Conservation (phyloP, 2,329 filamentous ascomycete genomes). For the Metarhizium rileyi region DNA sequence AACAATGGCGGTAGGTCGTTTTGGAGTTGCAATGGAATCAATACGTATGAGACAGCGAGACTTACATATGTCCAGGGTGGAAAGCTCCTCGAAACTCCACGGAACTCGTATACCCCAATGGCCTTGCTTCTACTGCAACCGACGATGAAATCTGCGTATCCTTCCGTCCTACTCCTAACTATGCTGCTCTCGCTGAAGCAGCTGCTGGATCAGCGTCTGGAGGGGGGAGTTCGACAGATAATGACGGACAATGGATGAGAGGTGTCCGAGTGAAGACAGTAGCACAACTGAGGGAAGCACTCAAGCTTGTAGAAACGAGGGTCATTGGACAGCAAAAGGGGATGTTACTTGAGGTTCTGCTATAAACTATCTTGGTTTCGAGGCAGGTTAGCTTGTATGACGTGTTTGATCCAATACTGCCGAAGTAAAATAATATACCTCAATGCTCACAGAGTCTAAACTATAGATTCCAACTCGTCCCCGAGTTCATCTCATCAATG, state of each 20-base stretch:
- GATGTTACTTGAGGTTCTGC: slow-evolving; percentile 2
- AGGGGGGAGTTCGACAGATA: neutral
- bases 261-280: slow-evolving; percentile 1
- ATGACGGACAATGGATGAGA: slow-evolving; percentile 1
- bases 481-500: too few species aligned
- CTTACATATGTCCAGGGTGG: slow-evolving; percentile 3
- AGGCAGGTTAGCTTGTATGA: too few species aligned
- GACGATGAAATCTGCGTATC: slow-evolving; percentile 9
- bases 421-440: too few species aligned
- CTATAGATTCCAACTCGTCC: too few species aligned
- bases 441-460: too few species aligned
- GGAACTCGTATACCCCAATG: slow-evolving; percentile 6
- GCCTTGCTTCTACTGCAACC: slow-evolving; percentile 3
- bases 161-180: slow-evolving; percentile 8
- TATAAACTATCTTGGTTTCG: too few species aligned
- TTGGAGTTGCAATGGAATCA: neutral
- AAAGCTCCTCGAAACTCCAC: slow-evolving; percentile 10
- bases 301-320: neutral
- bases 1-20: slow-evolving; percentile 33
- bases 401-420: too few species aligned
- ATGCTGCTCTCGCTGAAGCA: slow-evolving; percentile 6
- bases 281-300: neutral
- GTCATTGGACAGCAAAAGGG: slow-evolving; percentile 1
- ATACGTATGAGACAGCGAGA: neutral
- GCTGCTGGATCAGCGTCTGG: neutral